Base-by-base conservation (phyloP, 805 yeast genomes). In the Jamesozyma gamospora region DNA sequence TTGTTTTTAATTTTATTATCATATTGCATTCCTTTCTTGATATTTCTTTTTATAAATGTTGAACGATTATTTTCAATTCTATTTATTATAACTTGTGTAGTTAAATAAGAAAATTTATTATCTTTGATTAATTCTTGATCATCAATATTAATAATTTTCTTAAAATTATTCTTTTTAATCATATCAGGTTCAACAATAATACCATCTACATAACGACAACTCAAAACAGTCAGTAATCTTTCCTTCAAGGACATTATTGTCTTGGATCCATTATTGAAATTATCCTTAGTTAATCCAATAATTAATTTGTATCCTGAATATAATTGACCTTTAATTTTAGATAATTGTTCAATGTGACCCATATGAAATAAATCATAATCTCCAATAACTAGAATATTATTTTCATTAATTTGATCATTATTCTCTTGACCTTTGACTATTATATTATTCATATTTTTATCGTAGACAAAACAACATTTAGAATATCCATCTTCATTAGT, bases 351-450 rank as follows among this genome's bases (percentile, higher is more conserved):
- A 41, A 90, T 84, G 58, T 92, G 96, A 16, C 95, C 96, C 16
- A 95, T 87, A 58, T 86, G 87, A 64, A 92, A 88, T 40, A 92
- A 68, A 60, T 92, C 98, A 64, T 88, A 92, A 1, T 82, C 82
- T 11, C 96, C 97, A 47, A 77, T 82, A 14, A 85, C 40, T 11
- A 53, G 39, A 18, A 44, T 35, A 6, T 36, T 17, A 8, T 42
- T 34, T 9, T 15, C 18, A 21, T 29, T 16, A 4, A 28, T 15
- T 12, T 38, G 25, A 9, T 38, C 16, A 39, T 36, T 46, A 2
- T 43, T 46, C 5, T 21, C 55, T n/a, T 38, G 27, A 18, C 62
- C 60, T 15, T 41, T 28, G 0, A 56, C 52, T 15, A 55, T 1
- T 9, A 39, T 65, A 13, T 61, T 64, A 3, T 54, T 58, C 2